These are phyloP conservation scores for Sisymbrium irio DNA, from an alignment of 345 rosid species.

Conservation along the genomic window DNA sequence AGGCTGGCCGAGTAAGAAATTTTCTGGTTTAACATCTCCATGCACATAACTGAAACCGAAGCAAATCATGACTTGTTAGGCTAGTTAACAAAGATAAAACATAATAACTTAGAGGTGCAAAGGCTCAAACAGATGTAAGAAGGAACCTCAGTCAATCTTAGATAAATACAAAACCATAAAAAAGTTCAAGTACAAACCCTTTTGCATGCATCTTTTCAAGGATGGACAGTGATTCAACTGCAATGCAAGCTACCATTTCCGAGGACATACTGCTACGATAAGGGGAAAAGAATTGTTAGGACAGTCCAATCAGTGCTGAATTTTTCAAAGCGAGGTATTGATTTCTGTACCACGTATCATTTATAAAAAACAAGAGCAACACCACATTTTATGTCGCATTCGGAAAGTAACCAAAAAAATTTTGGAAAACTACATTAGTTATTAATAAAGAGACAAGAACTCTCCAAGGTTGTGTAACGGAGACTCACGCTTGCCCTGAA, in stretches of 20 bases:
- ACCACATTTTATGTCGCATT: background rate
- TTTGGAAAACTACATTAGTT: background rate
- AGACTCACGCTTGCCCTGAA: constrained; percentile 87
- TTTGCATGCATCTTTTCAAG: constrained; percentile 86
- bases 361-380: background rate
- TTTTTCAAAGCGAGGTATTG: background rate
- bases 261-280: constrained; percentile 67
- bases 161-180: background rate
- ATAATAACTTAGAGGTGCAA: background rate
- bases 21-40: constrained; percentile 97
- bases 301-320: background rate
- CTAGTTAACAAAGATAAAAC: constrained; percentile 12
- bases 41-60: constrained; percentile 78
- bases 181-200: constrained; percentile 58
- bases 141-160: background rate
- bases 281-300: constrained; percentile 15
- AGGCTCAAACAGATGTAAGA: constrained; percentile 9
- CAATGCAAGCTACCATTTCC: constrained; percentile 98
- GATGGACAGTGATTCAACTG: constrained; percentile 87
- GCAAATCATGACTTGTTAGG: constrained; percentile 3
- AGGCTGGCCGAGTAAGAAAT: constrained; percentile 93
- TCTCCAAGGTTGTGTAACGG: constrained; percentile 6
- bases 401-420: background rate
- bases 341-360: background rate
- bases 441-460: background rate